phyloP scores from a whole-genome alignment of 2,329 filamentous ascomycete genomes.

The Xenoacremonium recifei region DNA sequence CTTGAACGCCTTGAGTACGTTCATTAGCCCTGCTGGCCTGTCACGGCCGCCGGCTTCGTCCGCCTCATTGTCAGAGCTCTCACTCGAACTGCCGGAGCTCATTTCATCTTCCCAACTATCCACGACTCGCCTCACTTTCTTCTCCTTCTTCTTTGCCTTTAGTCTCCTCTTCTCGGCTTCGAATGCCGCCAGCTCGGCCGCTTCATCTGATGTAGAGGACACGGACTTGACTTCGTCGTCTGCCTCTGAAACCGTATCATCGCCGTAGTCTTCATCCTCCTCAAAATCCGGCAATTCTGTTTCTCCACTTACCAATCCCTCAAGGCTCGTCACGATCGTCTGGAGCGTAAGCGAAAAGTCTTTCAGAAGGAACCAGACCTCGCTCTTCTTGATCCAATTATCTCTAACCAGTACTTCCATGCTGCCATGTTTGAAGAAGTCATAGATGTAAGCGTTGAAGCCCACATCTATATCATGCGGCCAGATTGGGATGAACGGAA shows the following conservation, averaged over 20 bases:
- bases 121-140: too few relatives aligned
- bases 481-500: slow-evolving; percentile 65
- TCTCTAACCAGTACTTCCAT: slow-evolving; percentile 56
- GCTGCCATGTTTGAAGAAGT: slow-evolving; percentile 76
- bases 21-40: too few relatives aligned
- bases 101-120: slow-evolving; percentile 43
- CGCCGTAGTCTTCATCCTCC: slow-evolving; percentile 32
- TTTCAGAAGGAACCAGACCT: slow-evolving; percentile 73
- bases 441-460: slow-evolving; percentile 68
- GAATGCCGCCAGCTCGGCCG: too few relatives aligned
- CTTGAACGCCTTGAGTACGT: slow-evolving; percentile 59
- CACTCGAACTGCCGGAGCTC: background rate
- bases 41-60: slow-evolving; percentile 41
- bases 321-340: slow-evolving; percentile 67
- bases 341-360: slow-evolving; percentile 57
- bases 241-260: slow-evolving; percentile 42
- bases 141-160: slow-evolving; percentile 18
- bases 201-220: too few relatives aligned
- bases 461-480: slow-evolving; percentile 48
- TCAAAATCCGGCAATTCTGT: too few relatives aligned
- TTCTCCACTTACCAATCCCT: slow-evolving; percentile 46
- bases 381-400: slow-evolving; percentile 64
- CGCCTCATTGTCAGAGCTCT: slow-evolving; percentile 28
- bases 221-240: slow-evolving; percentile 30
- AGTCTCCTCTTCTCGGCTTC: too few relatives aligned